Evolutionary conservation across 169 alveolate species (phyloP).

Genomic region (Plasmodium sp.): DNA sequence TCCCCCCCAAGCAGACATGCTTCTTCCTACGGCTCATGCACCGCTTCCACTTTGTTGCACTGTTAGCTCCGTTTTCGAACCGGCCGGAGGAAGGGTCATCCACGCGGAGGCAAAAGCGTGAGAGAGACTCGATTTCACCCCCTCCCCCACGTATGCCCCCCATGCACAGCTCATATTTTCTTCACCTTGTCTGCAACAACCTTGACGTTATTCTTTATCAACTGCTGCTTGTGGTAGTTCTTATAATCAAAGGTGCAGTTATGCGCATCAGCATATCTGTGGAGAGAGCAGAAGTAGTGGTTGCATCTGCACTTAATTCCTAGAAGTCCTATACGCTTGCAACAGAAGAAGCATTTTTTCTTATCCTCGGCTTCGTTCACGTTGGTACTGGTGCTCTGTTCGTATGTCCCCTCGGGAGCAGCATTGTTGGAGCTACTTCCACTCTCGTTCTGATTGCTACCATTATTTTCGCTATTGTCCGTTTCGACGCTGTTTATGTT

Average conservation of each 20-base stretch:
- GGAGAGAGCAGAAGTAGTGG: conserved; percentile 92
- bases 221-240: conserved; percentile 88
- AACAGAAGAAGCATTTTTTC: conserved; percentile 91
- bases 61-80: neutral
- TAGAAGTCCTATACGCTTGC: conserved; percentile 91
- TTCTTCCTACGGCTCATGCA: neutral
- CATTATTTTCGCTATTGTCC: neutral
- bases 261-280: conserved; percentile 95
- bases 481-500: neutral
- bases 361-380: conserved; percentile 59
- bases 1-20: neutral
- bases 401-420: neutral
- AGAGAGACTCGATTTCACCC: neutral
- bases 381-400: neutral
- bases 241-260: conserved; percentile 93
- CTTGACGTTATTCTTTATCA: conserved; percentile 89
- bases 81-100: neutral
- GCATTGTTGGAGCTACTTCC: neutral
- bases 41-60: neutral
- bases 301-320: conserved; percentile 95
- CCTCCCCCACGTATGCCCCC: no score
- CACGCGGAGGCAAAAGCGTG: neutral
- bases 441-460: neutral
- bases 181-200: conserved; percentile 93
- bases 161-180: conserved; percentile 78